Conservation (phyloP, 441 rosid species). For the Flueggea neowawraea region DNA sequence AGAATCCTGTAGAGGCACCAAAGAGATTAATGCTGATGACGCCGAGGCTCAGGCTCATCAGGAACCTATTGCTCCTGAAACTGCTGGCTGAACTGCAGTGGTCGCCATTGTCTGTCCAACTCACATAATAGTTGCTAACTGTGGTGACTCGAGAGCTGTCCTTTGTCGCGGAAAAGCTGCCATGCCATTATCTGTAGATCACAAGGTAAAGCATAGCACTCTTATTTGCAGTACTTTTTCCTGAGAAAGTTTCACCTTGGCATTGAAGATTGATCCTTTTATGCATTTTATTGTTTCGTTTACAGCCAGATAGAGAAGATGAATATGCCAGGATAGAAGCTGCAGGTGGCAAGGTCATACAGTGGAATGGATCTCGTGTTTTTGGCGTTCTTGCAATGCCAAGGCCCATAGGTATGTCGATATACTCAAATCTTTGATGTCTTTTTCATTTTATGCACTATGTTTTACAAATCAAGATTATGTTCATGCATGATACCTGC, state of each 20-base stretch:
- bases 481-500: too few species aligned
- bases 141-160: constrained; percentile 95
- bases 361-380: constrained; percentile 88
- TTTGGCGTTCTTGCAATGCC: constrained; percentile 95
- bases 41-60: too few species aligned
- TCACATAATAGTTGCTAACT: constrained; percentile 70
- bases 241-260: constrained; percentile 2
- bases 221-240: constrained; percentile 4
- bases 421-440: not conserved
- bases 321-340: constrained; percentile 82
- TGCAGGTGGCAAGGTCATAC: constrained; percentile 93
- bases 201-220: constrained; percentile 48
- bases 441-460: not conserved
- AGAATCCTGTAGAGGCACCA: constrained; percentile 29
- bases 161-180: constrained; percentile 71
- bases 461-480: not conserved
- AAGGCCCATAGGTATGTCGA: constrained; percentile 69
- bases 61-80: constrained; percentile 67
- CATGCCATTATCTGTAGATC: constrained; percentile 76
- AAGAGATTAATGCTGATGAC: not conserved
- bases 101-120: constrained; percentile 66
- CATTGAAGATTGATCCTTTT: constrained; percentile 11
- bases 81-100: constrained; percentile 88
- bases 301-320: constrained; percentile 86
- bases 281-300: constrained; percentile 15